These are phyloP conservation scores for Colletotrichum sp. DNA, from an alignment of 2,329 filamentous ascomycete genomes.

Conservation along the genomic window DNA sequence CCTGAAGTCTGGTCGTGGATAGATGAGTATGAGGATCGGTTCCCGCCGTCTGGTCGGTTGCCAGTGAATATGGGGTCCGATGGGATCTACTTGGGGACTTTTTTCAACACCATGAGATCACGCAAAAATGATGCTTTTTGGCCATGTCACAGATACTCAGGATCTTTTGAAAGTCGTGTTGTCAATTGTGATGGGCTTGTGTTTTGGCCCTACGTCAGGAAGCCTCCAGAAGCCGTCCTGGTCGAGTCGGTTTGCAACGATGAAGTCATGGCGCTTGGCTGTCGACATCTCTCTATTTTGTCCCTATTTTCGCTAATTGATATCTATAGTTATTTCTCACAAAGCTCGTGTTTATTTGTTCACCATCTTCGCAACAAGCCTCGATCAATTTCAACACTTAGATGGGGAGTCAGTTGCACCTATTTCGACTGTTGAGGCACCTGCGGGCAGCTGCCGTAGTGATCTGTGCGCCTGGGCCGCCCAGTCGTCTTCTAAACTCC, in stretches of 20 bases:
- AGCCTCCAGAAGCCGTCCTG: background rate
- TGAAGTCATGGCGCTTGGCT: background rate
- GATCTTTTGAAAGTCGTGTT: background rate
- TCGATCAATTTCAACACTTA: background rate
- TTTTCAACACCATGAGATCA: background rate
- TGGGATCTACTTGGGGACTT: rapidly evolving
- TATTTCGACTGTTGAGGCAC: background rate
- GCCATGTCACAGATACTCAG: background rate
- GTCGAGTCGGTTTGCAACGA: background rate
- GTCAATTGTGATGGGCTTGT: background rate
- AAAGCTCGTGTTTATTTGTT: background rate
- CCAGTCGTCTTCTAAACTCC: background rate
- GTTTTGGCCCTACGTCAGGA: background rate
- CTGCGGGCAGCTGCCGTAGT: background rate
- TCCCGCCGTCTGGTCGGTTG: background rate
- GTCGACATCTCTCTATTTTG: background rate
- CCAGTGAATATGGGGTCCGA: background rate
- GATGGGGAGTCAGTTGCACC: background rate
- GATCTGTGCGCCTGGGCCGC: background rate
- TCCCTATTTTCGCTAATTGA: rapidly evolving
- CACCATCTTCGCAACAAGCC: background rate
- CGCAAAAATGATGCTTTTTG: background rate
- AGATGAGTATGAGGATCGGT: background rate
- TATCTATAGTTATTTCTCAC: background rate
- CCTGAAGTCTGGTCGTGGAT: background rate